Percentiles rank a stretch among this genome's conserved stretches.
These are phyloP conservation scores for Aspergillus ibericus DNA, from an alignment of 2,329 filamentous ascomycete genomes.

Conservation along the genomic window DNA sequence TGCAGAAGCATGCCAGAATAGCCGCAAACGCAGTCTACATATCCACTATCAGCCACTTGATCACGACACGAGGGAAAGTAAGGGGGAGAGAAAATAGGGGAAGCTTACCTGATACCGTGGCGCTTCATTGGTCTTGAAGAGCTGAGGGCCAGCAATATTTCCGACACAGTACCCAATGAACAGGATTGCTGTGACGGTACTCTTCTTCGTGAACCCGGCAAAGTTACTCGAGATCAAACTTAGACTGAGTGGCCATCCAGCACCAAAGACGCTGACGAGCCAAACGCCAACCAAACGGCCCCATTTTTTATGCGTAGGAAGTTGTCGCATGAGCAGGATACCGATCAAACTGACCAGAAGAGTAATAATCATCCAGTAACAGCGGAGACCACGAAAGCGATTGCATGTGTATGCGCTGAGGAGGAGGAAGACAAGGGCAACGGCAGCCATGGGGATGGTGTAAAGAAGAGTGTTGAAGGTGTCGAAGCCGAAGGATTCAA, in stretches of 20 bases:
- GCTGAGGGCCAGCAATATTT: slow-evolving; percentile 29
- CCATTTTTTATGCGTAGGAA: slow-evolving; percentile 18
- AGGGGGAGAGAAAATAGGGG: background rate
- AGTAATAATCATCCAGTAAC: slow-evolving; percentile 7
- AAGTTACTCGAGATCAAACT: slow-evolving; percentile 31
- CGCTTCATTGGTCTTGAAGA: slow-evolving; percentile 8
- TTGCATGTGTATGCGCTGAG: slow-evolving; percentile 6
- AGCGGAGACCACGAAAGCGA: slow-evolving; percentile 9
- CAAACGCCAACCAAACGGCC: slow-evolving; percentile 29
- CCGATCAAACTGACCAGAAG: slow-evolving; percentile 19
- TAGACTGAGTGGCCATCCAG: slow-evolving; percentile 31
- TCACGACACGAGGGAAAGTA: background rate
- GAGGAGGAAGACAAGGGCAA: slow-evolving; percentile 12
- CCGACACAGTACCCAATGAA: slow-evolving; percentile 45
- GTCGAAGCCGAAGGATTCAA: slow-evolving; percentile 20
- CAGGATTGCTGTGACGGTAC: slow-evolving; percentile 41
- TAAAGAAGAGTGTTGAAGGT: slow-evolving; percentile 20
- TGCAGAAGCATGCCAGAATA: slow-evolving; percentile 7
- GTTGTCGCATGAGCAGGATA: slow-evolving; percentile 27
- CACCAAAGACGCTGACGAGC: slow-evolving; percentile 27
- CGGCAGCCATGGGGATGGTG: slow-evolving; percentile 11
- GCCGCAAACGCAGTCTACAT: slow-evolving; percentile 6
- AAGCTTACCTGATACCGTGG: slow-evolving; percentile 8
- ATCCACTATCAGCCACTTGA: background rate
- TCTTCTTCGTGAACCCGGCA: slow-evolving; percentile 34